Percentiles rank a stretch among this genome's conserved stretches.
Evolutionary conservation across 352 stramenopile genomes (phyloP).

Genomic region (Phytopythium chamaehyphon): DNA sequence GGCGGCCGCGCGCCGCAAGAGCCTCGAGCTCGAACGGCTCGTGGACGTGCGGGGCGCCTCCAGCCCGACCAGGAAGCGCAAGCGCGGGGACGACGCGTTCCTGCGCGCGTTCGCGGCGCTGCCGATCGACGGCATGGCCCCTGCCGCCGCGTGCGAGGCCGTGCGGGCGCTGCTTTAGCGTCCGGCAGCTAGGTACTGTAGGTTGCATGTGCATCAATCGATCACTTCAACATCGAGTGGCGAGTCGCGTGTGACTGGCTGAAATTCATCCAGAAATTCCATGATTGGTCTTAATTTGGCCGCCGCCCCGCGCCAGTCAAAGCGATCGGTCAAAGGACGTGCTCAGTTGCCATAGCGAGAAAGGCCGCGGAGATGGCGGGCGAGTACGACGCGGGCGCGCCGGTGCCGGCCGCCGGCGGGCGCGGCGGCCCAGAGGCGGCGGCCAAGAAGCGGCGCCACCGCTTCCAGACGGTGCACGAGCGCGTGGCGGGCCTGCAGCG

Average conservation of each 20-base stretch:
- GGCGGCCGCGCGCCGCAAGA: conserved; percentile 92
- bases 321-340: conserved; percentile 2
- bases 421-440: conserved; percentile 10
- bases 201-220: too few species aligned
- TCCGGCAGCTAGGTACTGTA: too few species aligned
- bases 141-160: conserved; percentile 35
- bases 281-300: neutral
- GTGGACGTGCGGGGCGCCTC: conserved; percentile 34
- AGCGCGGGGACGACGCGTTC: conserved; percentile 15
- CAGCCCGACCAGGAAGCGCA: neutral
- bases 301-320: neutral
- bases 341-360: neutral
- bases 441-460: conserved; percentile 72
- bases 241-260: too few species aligned
- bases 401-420: neutral
- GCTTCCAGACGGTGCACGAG: conserved; percentile 83
- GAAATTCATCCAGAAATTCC: neutral
- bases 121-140: conserved; percentile 52
- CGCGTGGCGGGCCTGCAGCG: conserved; percentile 71
- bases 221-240: too few species aligned
- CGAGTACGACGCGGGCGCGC: conserved; percentile 2
- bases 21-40: conserved; percentile 90
- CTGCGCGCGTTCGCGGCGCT: conserved; percentile 60
- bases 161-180: conserved; percentile 23
- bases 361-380: conserved; percentile 2